These are phyloP conservation scores for Nicotiana tabacum DNA, from an alignment of 257 asterid genomes.

Conservation along the genomic window DNA sequence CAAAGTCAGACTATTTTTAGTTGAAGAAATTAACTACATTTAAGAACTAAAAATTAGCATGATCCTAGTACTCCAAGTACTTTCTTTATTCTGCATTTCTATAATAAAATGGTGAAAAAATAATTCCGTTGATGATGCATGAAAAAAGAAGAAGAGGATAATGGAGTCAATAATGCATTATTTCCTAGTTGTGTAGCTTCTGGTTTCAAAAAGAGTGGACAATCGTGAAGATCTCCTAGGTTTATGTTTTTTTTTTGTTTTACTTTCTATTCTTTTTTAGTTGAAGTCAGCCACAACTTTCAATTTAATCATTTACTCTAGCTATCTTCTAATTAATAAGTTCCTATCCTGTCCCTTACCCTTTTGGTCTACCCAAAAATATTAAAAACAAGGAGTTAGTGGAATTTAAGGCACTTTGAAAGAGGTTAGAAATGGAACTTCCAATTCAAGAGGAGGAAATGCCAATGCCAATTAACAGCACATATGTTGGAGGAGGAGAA, in stretches of 20 bases:
- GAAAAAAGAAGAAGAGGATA: neutral
- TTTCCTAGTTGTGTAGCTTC: slow-evolving; percentile 17
- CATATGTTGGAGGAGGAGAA: slow-evolving; percentile 36
- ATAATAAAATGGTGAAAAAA: neutral
- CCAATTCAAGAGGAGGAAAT: slow-evolving; percentile 49
- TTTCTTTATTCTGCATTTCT: neutral
- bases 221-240: slow-evolving; percentile 12
- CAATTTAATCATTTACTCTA: slow-evolving; percentile 26
- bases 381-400: neutral
- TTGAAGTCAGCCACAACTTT: slow-evolving; percentile 21
- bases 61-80: neutral
- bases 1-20: too few species aligned
- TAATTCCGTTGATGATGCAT: neutral
- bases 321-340: slow-evolving; percentile 21
- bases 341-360: slow-evolving; percentile 11
- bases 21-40: too few species aligned
- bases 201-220: slow-evolving; percentile 39
- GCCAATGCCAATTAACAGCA: slow-evolving; percentile 74
- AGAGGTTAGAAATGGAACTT: slow-evolving; percentile 22
- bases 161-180: slow-evolving; percentile 4
- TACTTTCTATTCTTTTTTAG: neutral
- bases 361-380: slow-evolving; percentile 68
- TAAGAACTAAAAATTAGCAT: neutral
- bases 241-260: neutral
- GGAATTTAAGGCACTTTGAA: neutral